Base-by-base conservation (phyloP, 2,329 filamentous ascomycete genomes). In the Rhinocladiella mackenziei region DNA sequence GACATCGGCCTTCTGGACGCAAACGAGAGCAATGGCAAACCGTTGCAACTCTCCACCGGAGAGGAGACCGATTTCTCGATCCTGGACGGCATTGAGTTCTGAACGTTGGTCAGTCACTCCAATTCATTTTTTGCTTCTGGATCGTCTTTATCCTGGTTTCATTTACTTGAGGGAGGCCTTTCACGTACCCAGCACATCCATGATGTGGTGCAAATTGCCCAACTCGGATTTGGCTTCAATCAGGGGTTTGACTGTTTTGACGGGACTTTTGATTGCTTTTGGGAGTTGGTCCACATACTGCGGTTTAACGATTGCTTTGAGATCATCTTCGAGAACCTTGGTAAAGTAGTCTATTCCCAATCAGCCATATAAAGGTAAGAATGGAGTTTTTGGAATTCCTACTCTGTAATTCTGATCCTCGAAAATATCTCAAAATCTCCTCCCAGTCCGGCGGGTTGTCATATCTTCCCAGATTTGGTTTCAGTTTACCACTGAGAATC, bases 241-340 rank as follows among this genome's bases (percentile, higher is more conserved):
- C 53, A 97, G 77, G 48, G 75, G 75, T 56, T 82, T 78, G 43
- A 98, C 94, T 18, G 79, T 80, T 72, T 89, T 89, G 58, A 89
- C 77, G 31, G 85, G 72, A 14, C 84, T 83, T 63, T 84, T 89
- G 62, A 98, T 85, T 30, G 92, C 91, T 67, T 84, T 88, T 50
- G 92, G 92, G 55, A 98, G 91, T 72, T 97, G 92, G 61, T 98
- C 92, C 60, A 98, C 92, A 74, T 98, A 96, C 73, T 98, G 94
- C 45, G 92, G 92, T 78, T 98, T 98, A 60, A 97, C 89, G 46
- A 98, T 87, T 49, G 94, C 91, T 76, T 96, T 96, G 57, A 98
- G 77, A 62, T 98, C 82, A 66, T 98, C 92, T 66, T 98, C 92
- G 48, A 98, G 77, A 32, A 98, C 81, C 72, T 97, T 98, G 56